Percentiles rank a stretch among this genome's conserved stretches.
These are phyloP conservation scores for Kazachstania viticola DNA, from an alignment of 805 yeast genomes.

Conservation along the genomic window DNA sequence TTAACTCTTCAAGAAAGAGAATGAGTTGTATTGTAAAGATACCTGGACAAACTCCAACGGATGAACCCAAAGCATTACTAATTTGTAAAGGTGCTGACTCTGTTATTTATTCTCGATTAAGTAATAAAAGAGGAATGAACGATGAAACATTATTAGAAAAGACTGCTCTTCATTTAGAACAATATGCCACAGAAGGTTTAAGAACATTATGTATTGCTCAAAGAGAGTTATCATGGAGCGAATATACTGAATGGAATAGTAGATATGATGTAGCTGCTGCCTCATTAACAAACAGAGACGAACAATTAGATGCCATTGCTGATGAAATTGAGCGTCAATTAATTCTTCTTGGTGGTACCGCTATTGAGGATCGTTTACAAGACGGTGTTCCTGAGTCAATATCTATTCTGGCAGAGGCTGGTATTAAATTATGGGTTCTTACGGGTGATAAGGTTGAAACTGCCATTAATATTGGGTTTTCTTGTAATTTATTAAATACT, in stretches of 20 bases:
- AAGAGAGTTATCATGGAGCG: constrained; percentile 49
- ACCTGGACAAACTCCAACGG: constrained; percentile 36
- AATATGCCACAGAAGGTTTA: constrained; percentile 73
- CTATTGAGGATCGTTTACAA: constrained; percentile 75
- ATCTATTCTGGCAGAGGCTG: constrained; percentile 56
- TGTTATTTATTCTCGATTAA: constrained; percentile 57
- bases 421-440: constrained; percentile 75
- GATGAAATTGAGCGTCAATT: constrained; percentile 61
- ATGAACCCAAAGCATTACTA: constrained; percentile 47
- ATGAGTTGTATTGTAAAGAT: constrained; percentile 74
- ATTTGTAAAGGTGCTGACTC: constrained; percentile 84
- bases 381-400: constrained; percentile 83
- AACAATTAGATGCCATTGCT: constrained; percentile 60
- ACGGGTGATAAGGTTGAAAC: constrained; percentile 89
- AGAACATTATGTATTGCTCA: constrained; percentile 75
- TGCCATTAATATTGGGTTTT: constrained; percentile 78
- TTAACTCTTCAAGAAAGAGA: constrained; percentile 77
- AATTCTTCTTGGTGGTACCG: constrained; percentile 67
- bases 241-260: constrained; percentile 52
- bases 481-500: constrained; percentile 64
- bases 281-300: constrained; percentile 54
- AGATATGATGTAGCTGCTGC: constrained; percentile 57
- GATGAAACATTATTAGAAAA: constrained; percentile 38
- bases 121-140: constrained; percentile 29
- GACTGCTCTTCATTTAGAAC: constrained; percentile 66